A percentile compares a stretch with the other conserved stretches of the same genome.
These are phyloP conservation scores for Ustilago trichophora DNA, from an alignment of 1,284 basidiomycete species.

Conservation along the genomic window DNA sequence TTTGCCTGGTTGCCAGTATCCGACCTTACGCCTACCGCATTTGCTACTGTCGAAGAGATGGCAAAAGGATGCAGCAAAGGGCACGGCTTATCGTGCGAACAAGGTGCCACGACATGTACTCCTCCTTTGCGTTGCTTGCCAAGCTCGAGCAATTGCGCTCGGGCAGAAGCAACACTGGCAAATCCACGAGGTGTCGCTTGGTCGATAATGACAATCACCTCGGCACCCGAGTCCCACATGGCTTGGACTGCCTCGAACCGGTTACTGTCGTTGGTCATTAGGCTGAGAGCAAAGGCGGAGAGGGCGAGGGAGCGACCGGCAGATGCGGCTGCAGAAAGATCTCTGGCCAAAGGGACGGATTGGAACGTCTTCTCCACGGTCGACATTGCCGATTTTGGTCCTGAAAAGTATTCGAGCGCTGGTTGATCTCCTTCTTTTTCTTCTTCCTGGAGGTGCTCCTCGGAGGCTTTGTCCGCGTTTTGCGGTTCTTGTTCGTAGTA, in stretches of 20 bases:
- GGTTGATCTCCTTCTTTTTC: conserved; percentile 4
- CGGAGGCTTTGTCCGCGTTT: background rate
- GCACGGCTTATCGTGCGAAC: conserved; percentile 89
- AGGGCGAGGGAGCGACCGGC: conserved; percentile 73
- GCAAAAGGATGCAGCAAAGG: conserved; percentile 71
- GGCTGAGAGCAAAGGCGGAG: conserved; percentile 84
- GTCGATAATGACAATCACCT: conserved; percentile 77
- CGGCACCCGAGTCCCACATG: conserved; percentile 88
- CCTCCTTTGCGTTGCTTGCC: conserved; percentile 66
- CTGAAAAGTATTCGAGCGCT: conserved; percentile 21
- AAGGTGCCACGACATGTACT: conserved; percentile 79
- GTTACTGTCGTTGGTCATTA: conserved; percentile 74
- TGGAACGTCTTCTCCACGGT: conserved; percentile 28
- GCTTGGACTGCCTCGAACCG: conserved; percentile 78
- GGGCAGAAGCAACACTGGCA: conserved; percentile 80
- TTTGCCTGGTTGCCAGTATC: conserved; percentile 48
- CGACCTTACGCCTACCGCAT: conserved; percentile 7
- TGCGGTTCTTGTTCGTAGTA: conserved; percentile 38
- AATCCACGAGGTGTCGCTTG: conserved; percentile 82
- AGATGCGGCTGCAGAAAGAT: conserved; percentile 4
- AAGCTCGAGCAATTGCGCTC: conserved; percentile 78
- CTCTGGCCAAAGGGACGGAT: conserved; percentile 25
- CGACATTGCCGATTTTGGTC: conserved; percentile 31
- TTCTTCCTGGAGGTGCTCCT: background rate
- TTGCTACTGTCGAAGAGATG: conserved; percentile 15